phyloP scores from a whole-genome alignment of 495 filamentous ascomycete genomes.

The Podospora comata region DNA sequence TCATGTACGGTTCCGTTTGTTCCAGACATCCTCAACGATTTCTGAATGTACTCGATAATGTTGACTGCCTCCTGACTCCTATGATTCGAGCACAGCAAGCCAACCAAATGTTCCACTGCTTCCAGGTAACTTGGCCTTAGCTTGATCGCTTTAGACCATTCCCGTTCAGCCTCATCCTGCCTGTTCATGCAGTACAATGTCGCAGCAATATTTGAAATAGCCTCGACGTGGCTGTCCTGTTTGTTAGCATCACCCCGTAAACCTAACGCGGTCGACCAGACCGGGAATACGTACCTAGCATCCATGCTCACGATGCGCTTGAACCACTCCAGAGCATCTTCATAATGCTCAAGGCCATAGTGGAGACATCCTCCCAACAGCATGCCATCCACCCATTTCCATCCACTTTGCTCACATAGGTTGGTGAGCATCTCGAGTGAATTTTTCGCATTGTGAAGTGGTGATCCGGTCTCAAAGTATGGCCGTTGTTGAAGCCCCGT shows the following conservation, averaged over 20 bases:
- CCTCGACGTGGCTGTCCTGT: constrained; percentile 76
- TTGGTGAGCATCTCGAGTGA: constrained; percentile 77
- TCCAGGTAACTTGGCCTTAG: constrained; percentile 89
- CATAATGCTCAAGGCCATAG: constrained; percentile 86
- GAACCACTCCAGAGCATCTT: constrained; percentile 86
- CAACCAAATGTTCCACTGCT: constrained; percentile 93
- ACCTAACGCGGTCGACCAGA: not conserved
- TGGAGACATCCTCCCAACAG: constrained; percentile 88
- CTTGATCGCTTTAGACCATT: constrained; percentile 83
- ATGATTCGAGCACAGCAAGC: constrained; percentile 77
- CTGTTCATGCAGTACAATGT: constrained; percentile 80
- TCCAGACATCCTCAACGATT: constrained; percentile 55
- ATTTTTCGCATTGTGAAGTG: constrained; percentile 54
- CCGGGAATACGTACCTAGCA: constrained; percentile 55
- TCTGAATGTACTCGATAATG: constrained; percentile 87
- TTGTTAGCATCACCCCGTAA: constrained; percentile 28
- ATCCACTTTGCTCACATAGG: constrained; percentile 80
- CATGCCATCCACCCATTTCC: constrained; percentile 96
- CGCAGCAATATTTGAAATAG: constrained; percentile 88
- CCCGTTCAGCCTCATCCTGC: constrained; percentile 76
- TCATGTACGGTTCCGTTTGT: constrained; percentile 16
- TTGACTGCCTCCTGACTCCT: constrained; percentile 82
- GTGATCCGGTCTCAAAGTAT: constrained; percentile 26
- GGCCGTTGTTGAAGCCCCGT: constrained; percentile 19
- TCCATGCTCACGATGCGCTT: constrained; percentile 78